These are phyloP conservation scores for Steccherinum ochraceum DNA, from an alignment of 768 basidiomycete species.

Conservation along the genomic window DNA sequence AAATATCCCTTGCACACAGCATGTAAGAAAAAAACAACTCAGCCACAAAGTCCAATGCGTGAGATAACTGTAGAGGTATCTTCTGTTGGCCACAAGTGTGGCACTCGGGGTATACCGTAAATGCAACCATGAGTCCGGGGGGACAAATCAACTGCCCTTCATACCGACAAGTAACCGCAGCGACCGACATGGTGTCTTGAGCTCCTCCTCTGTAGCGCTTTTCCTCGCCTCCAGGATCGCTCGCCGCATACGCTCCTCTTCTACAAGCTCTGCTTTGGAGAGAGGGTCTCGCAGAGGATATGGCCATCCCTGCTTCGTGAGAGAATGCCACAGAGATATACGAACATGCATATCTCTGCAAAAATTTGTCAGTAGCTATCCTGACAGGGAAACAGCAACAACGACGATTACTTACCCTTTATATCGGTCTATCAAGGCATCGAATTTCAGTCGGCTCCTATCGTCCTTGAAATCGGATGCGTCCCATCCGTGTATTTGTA, in stretches of 20 bases:
- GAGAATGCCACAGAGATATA: constrained; percentile 20
- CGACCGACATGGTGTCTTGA: constrained; percentile 14
- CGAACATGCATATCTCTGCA: constrained; percentile 22
- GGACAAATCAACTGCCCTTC: constrained; percentile 10
- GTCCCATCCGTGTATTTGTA: constrained; percentile 18
- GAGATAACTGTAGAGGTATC: background rate
- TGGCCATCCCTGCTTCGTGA: constrained; percentile 19
- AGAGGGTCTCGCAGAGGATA: constrained; percentile 18
- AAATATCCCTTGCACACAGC: no score
- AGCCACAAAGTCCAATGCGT: background rate
- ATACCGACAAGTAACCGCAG: constrained; percentile 19
- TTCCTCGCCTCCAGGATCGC: constrained; percentile 20
- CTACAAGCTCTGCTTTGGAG: constrained; percentile 17
- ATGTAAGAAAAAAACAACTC: no score
- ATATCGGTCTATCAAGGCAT: constrained; percentile 18
- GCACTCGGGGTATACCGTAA: constrained; percentile 2
- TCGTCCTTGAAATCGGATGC: constrained; percentile 13
- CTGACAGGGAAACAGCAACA: background rate
- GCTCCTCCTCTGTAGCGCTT: constrained; percentile 15
- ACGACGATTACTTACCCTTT: constrained; percentile 14
- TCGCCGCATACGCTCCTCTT: constrained; percentile 20
- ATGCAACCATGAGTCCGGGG: background rate
- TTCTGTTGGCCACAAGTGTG: background rate
- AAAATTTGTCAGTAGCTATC: background rate
- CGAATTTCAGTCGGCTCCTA: constrained; percentile 17